phyloP scores from a whole-genome alignment of 2,329 filamentous ascomycete genomes.

The Alternaria triticimaculans region DNA sequence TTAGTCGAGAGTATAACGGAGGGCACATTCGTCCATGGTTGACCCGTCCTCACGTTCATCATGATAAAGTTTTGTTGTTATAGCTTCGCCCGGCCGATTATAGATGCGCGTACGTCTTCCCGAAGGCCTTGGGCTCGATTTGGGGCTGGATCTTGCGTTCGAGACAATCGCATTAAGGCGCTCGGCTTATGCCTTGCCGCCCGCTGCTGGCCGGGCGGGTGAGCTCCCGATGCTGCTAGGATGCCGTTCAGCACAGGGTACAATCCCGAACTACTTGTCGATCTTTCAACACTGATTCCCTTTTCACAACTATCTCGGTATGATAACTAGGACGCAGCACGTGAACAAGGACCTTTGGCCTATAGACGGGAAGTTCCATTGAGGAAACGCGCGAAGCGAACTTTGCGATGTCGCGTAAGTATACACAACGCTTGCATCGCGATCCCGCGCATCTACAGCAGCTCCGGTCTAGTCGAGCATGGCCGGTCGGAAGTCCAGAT shows the following conservation, averaged over 20 bases:
- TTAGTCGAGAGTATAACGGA: conserved; percentile 24
- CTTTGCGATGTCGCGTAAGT: conserved; percentile 3
- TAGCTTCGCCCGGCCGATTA: conserved; percentile 22
- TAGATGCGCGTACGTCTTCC: conserved; percentile 8
- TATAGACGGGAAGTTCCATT: not conserved
- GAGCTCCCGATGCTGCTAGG: not conserved
- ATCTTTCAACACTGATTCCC: not conserved
- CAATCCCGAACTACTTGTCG: not conserved
- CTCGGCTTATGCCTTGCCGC: not conserved
- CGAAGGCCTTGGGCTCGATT: not conserved
- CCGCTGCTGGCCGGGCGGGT: not conserved
- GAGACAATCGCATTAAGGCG: conserved; percentile 5
- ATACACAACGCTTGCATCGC: conserved; percentile 6
- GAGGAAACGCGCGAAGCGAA: not conserved
- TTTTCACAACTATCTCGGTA: not conserved
- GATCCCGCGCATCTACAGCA: conserved; percentile 22
- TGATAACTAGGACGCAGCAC: not conserved
- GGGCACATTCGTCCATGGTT: conserved; percentile 22
- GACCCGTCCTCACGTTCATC: conserved; percentile 19
- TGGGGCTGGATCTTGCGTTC: not conserved
- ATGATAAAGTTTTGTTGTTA: conserved; percentile 20
- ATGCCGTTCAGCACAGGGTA: not conserved
- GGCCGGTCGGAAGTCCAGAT: conserved; percentile 21
- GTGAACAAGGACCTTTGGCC: not conserved
- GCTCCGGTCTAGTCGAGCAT: not conserved